These are phyloP conservation scores for Candida patagonica DNA, from an alignment of 805 yeast species.

Conservation along the genomic window DNA sequence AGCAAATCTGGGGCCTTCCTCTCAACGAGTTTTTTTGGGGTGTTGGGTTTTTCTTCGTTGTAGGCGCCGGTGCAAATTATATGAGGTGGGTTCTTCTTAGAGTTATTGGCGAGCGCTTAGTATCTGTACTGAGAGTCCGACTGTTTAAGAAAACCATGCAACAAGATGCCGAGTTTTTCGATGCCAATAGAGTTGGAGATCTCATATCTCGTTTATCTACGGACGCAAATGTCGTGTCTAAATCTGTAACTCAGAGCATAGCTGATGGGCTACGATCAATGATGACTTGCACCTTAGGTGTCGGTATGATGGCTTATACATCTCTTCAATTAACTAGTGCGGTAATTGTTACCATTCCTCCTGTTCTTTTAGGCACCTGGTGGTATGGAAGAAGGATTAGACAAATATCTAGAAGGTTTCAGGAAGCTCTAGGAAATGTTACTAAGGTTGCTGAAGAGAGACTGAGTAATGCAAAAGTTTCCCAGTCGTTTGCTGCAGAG, in stretches of 20 bases:
- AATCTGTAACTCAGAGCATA: slow-evolving; percentile 77
- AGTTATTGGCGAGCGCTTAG: slow-evolving; percentile 77
- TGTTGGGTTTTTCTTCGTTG: slow-evolving; percentile 50
- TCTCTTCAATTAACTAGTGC: slow-evolving; percentile 74
- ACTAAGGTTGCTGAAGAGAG: slow-evolving; percentile 92
- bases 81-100: slow-evolving; percentile 71
- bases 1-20: slow-evolving; percentile 49
- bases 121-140: slow-evolving; percentile 71
- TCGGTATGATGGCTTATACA: slow-evolving; percentile 85
- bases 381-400: slow-evolving; percentile 77
- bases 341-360: slow-evolving; percentile 76
- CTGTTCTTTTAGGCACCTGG: slow-evolving; percentile 67
- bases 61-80: slow-evolving; percentile 73
- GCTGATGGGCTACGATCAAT: slow-evolving; percentile 86
- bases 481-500: slow-evolving; percentile 88
- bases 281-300: slow-evolving; percentile 76
- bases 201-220: slow-evolving; percentile 78
- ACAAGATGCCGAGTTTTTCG: slow-evolving; percentile 86
- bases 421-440: slow-evolving; percentile 73
- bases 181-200: slow-evolving; percentile 85
- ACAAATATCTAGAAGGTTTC: slow-evolving; percentile 62
- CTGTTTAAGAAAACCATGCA: slow-evolving; percentile 67
- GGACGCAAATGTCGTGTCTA: slow-evolving; percentile 81
- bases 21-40: slow-evolving; percentile 54
- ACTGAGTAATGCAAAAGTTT: slow-evolving; percentile 72